A percentile compares a stretch with the other conserved stretches of the same genome.
These are phyloP conservation scores for Aspergillus conjunctus DNA, from an alignment of 495 filamentous ascomycete genomes.

Conservation along the genomic window DNA sequence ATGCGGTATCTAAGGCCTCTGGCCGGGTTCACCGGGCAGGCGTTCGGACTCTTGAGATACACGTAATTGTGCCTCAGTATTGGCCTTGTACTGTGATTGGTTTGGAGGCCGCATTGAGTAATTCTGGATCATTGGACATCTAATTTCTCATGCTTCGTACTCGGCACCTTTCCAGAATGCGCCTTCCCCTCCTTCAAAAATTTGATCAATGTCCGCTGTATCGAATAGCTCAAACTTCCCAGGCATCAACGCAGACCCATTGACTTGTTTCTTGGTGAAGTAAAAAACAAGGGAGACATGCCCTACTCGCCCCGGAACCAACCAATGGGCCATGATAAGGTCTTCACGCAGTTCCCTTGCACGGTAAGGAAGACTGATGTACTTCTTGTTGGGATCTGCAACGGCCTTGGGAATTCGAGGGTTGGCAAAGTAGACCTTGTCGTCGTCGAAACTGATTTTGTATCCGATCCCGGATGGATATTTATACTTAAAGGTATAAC, in stretches of 20 bases:
- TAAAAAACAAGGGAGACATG: neutral
- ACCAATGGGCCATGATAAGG: neutral
- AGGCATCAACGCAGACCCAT: neutral
- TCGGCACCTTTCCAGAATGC: neutral
- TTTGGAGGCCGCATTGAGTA: too few relatives aligned
- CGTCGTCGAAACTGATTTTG: neutral
- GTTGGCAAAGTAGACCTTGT: neutral
- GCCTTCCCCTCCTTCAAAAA: neutral
- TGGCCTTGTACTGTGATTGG: too few relatives aligned
- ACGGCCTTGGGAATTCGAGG: neutral
- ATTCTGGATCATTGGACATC: too few relatives aligned
- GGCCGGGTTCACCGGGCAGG: too few relatives aligned
- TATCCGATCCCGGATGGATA: neutral
- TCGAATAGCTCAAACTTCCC: neutral
- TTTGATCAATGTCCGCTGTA: neutral
- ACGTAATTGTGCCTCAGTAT: too few relatives aligned
- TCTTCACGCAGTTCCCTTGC: neutral
- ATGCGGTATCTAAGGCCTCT: too few relatives aligned
- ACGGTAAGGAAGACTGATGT: neutral
- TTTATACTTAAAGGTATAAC: neutral
- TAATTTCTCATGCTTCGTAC: too few relatives aligned
- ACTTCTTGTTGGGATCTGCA: too few relatives aligned
- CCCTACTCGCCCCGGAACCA: neutral
- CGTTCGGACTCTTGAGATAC: too few relatives aligned
- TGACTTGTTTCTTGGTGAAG: neutral